Evolutionary conservation across 2,329 filamentous ascomycete species (phyloP).

Genomic region (Zelopaecilomyces penicillatus): DNA sequence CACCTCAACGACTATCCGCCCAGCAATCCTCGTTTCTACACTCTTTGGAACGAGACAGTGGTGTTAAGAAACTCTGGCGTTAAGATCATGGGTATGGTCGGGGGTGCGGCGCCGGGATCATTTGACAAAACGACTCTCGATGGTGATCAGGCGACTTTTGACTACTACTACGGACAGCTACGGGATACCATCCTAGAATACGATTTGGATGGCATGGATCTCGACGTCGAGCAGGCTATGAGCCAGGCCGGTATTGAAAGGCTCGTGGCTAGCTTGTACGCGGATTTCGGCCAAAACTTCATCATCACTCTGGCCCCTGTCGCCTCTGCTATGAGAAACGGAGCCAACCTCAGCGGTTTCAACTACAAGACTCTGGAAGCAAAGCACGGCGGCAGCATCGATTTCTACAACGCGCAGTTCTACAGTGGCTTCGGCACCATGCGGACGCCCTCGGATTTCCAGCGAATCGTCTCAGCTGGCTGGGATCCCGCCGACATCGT

Average conservation of each 20-base stretch:
- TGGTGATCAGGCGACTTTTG: conserved; percentile 51
- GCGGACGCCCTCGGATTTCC: conserved; percentile 31
- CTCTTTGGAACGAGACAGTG: conserved; percentile 68
- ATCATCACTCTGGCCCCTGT: conserved; percentile 74
- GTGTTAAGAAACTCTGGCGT: conserved; percentile 63
- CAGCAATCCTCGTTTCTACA: conserved; percentile 52
- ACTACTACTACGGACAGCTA: conserved; percentile 64
- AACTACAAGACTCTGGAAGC: conserved; percentile 64
- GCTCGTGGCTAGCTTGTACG: conserved; percentile 55
- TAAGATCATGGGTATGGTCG: conserved; percentile 75
- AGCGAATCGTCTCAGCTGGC: conserved; percentile 44
- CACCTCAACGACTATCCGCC: conserved; percentile 73
- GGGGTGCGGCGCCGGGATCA: conserved; percentile 69
- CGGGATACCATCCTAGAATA: conserved; percentile 53
- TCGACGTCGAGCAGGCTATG: conserved; percentile 71
- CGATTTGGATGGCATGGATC: conserved; percentile 58
- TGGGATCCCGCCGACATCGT: conserved; percentile 66
- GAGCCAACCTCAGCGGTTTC: conserved; percentile 67
- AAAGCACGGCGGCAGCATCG: conserved; percentile 52
- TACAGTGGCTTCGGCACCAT: conserved; percentile 75
- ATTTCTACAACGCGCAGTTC: conserved; percentile 83
- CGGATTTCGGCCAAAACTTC: conserved; percentile 60
- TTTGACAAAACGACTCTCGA: conserved; percentile 44
- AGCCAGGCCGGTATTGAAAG: conserved; percentile 55
- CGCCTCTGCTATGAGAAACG: conserved; percentile 56